Evolutionary conservation across 1,139 yeast genomes (phyloP), one percentile per base, ranked within the genome.

Genomic region (Pichia sp.): DNA sequence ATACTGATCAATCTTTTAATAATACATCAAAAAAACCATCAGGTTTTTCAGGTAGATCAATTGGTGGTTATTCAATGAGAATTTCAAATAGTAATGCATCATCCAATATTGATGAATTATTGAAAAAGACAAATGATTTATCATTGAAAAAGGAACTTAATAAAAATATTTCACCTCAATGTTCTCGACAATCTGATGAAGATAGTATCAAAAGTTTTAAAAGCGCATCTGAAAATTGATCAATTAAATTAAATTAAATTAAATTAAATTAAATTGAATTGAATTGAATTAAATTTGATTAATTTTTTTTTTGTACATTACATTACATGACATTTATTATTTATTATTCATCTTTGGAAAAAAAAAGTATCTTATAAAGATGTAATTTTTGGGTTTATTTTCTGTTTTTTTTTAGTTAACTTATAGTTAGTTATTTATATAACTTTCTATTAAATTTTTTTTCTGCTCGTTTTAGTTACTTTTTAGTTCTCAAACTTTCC

Each of bases 41-140:
- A n/a, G 52, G 47, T 11, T 45, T 48, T n/a, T 46, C 48, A 5
- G 49, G 49, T 8, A 43, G 49, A 35, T 26, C 48, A 5, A 30
- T 40, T 4, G 27, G 33, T 28, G 43, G 40, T 25, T 44, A 44
- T 35, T 33, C 52, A 11, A 43, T 46, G 47, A 48, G 48, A 34
- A 42, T 40, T n/a, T 39, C 49, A 5, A 44, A 39, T 41, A 39
- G 45, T 18, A 4, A 3, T 11, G 6, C 10, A 7, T 29, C 40
- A 10, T 11, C 28, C n/a, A 31, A 27, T 43, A 34, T 40, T 32
- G 47, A 47, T 36, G 40, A 37, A 27, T 9, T 47, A 8, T 18
- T 44, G 3, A 44, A 41, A 28, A 30, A 34, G 6, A 34, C 31
- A 6, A 31, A n/a, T 18, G 26, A 30, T 9, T 7, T 7, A 5